phyloP scores from a whole-genome alignment of 805 yeast genomes.

The Wickerhamiella galacta region DNA sequence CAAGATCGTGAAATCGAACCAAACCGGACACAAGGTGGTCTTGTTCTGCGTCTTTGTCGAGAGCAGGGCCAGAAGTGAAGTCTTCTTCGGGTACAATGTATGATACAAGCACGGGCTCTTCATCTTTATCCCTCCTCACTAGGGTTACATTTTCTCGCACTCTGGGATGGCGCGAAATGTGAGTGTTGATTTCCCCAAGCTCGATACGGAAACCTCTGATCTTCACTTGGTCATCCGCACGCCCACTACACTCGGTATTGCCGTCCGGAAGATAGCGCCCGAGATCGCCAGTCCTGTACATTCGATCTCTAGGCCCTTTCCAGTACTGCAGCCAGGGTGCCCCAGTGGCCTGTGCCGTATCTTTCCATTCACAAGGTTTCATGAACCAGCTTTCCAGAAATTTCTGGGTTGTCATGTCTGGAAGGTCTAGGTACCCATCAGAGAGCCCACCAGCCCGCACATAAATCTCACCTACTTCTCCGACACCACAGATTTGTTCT shows the following conservation, averaged over 20 bases:
- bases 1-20: conserved; percentile 55
- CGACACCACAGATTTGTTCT: conserved; percentile 88
- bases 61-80: conserved; percentile 29
- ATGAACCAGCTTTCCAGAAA: conserved; percentile 87
- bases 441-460: conserved; percentile 97
- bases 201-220: conserved; percentile 98
- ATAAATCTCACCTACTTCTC: conserved; percentile 97
- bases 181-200: conserved; percentile 95
- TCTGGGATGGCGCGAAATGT: conserved; percentile 79
- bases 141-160: conserved; percentile 88
- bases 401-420: conserved; percentile 74
- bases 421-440: conserved; percentile 86
- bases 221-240: conserved; percentile 98
- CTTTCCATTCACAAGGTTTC: conserved; percentile 44
- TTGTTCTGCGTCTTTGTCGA: conserved; percentile 25
- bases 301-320: conserved; percentile 89
- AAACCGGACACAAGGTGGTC: conserved; percentile 63
- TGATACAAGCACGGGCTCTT: conserved; percentile 81
- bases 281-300: conserved; percentile 93
- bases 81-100: conserved; percentile 64
- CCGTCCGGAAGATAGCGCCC: conserved; percentile 97
- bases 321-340: conserved; percentile 64
- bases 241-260: conserved; percentile 92
- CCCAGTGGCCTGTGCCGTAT: conserved; percentile 25
- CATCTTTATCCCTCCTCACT: conserved; percentile 80